phyloP scores from a whole-genome alignment of 2,329 filamentous ascomycete genomes.

The Arthrobotrys iridis region DNA sequence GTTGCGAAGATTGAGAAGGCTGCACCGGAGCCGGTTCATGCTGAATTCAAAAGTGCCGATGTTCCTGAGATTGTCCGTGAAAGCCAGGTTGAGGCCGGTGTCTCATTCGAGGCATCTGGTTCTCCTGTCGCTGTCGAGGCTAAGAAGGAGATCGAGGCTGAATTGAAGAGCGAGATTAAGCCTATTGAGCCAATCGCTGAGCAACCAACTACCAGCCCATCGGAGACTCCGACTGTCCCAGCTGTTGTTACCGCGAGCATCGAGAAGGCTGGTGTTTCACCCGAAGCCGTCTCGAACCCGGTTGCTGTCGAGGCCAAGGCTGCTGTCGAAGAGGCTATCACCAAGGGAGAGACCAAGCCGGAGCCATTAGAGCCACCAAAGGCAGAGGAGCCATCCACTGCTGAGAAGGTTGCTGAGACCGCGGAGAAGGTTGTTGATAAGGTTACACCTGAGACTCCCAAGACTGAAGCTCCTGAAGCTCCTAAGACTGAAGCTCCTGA shows the following conservation, averaged over 20 bases:
- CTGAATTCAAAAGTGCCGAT: slow-evolving; percentile 47
- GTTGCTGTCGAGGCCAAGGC: slow-evolving; percentile 79
- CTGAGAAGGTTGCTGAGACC: slow-evolving; percentile 19
- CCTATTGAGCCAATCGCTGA: slow-evolving; percentile 37
- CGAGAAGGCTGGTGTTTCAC: slow-evolving; percentile 68
- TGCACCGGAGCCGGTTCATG: slow-evolving; percentile 37
- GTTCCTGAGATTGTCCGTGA: slow-evolving; percentile 75
- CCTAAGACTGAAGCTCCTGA: background rate
- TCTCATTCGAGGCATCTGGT: slow-evolving; percentile 74
- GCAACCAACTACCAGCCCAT: slow-evolving; percentile 22
- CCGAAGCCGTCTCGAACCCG: slow-evolving; percentile 76
- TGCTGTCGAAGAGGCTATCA: slow-evolving; percentile 68
- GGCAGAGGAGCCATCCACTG: slow-evolving; percentile 8
- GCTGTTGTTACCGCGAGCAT: slow-evolving; percentile 70
- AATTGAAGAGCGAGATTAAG: slow-evolving; percentile 73
- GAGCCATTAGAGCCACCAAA: slow-evolving; percentile 35
- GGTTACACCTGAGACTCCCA: background rate
- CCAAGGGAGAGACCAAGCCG: slow-evolving; percentile 30
- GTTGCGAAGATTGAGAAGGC: slow-evolving; percentile 30
- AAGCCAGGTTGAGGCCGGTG: slow-evolving; percentile 74
- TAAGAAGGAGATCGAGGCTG: slow-evolving; percentile 76
- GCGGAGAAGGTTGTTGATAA: slow-evolving; percentile 38
- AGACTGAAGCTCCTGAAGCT: background rate
- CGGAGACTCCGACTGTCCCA: slow-evolving; percentile 64
- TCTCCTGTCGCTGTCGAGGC: slow-evolving; percentile 73